phyloP scores from a whole-genome alignment of 2,329 filamentous ascomycete genomes.

The Colletotrichum sansevieriae region DNA sequence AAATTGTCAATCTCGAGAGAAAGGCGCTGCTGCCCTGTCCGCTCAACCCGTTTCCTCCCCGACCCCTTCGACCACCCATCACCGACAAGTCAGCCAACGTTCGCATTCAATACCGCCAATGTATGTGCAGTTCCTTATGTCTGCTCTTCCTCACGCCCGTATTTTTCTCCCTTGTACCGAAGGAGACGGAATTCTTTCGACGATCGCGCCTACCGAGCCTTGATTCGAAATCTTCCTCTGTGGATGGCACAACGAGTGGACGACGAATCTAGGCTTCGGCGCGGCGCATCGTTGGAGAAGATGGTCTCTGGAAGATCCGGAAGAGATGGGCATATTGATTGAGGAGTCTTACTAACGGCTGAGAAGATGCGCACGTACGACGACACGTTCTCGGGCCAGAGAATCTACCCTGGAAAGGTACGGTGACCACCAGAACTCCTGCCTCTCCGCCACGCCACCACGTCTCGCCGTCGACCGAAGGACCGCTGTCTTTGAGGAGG shows the following conservation, averaged over 20 bases:
- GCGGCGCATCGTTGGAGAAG: constrained; percentile 3
- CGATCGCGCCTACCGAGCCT: constrained; percentile 16
- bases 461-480: constrained; percentile 23
- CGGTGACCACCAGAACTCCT: constrained; percentile 47
- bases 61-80: constrained; percentile 34
- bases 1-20: constrained; percentile 36
- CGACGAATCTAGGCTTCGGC: neutral
- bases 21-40: constrained; percentile 13
- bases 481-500: constrained; percentile 8
- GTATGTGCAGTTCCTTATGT: constrained; percentile 20
- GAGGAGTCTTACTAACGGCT: constrained; percentile 16
- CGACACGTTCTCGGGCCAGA: constrained; percentile 75
- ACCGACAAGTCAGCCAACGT: constrained; percentile 41
- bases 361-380: constrained; percentile 76
- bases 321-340: neutral
- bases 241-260: neutral
- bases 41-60: constrained; percentile 13
- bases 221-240: constrained; percentile 1
- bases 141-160: neutral
- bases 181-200: neutral
- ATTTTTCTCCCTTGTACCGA: neutral
- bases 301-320: neutral
- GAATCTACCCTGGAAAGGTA: constrained; percentile 78
- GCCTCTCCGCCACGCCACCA: neutral
- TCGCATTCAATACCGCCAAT: constrained; percentile 42